A percentile compares a stretch with the other conserved stretches of the same genome.
Conservation (phyloP, 805 yeast species). For the Spathaspora girioi region DNA sequence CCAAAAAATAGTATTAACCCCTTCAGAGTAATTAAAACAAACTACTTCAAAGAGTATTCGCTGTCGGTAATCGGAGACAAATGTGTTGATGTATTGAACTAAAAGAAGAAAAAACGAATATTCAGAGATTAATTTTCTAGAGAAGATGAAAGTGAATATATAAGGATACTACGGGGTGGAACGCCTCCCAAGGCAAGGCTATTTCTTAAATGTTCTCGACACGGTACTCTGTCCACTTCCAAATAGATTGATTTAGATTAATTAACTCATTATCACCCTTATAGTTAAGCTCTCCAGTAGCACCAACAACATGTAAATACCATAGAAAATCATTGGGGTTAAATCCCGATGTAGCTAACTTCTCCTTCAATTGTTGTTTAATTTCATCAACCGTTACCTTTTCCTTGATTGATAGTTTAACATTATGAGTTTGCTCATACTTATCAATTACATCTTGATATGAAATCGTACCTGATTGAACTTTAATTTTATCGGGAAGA, state of each 20-base stretch:
- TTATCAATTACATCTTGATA: constrained; percentile 33
- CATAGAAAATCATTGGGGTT: constrained; percentile 28
- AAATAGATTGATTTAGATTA: constrained; percentile 32
- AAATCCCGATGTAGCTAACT: constrained; percentile 23
- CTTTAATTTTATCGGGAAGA: constrained; percentile 43
- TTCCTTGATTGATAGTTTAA: constrained; percentile 6
- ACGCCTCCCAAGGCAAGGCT: no score
- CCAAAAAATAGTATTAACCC: neutral
- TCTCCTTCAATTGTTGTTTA: constrained; percentile 5
- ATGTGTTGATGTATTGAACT: no score
- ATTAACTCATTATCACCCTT: constrained; percentile 27
- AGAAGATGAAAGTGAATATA: no score
- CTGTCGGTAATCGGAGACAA: no score
- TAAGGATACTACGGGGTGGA: no score
- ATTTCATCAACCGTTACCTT: constrained; percentile 23
- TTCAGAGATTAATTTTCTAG: no score
- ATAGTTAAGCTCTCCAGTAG: neutral
- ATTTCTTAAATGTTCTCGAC: constrained; percentile 3
- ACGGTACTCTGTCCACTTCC: constrained; percentile 34
- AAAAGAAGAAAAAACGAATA: no score
- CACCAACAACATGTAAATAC: constrained; percentile 24
- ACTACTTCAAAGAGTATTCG: no score
- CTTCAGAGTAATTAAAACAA: no score
- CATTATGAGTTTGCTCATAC: constrained; percentile 37
- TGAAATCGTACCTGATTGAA: constrained; percentile 38